Conservation (phyloP, 2,329 filamentous ascomycete species). For the Aureobasidium leucospermi region DNA sequence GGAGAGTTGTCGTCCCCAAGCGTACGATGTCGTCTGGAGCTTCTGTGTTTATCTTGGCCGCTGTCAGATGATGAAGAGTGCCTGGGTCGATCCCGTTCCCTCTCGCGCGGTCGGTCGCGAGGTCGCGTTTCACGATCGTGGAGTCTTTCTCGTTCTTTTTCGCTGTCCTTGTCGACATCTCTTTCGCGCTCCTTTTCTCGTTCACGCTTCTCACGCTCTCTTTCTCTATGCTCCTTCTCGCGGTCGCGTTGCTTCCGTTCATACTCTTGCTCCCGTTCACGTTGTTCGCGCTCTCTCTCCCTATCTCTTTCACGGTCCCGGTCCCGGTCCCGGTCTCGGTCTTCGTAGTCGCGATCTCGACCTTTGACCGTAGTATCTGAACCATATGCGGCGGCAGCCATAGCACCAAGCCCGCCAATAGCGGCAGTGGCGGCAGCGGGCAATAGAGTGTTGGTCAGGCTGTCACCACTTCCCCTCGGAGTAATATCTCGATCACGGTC, state of each 20-base stretch:
- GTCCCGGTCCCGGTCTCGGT: slow-evolving; percentile 19
- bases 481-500: slow-evolving; percentile 24
- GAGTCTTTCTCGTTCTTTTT: slow-evolving; percentile 19
- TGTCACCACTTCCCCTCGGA: slow-evolving; percentile 16
- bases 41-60: background rate
- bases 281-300: slow-evolving; percentile 12
- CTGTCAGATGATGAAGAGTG: slow-evolving; percentile 15
- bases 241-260: slow-evolving; percentile 10
- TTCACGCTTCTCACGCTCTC: slow-evolving; percentile 16
- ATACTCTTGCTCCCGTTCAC: slow-evolving; percentile 9
- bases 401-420: slow-evolving; percentile 16
- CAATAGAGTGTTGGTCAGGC: slow-evolving; percentile 15
- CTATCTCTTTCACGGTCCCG: slow-evolving; percentile 18
- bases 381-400: slow-evolving; percentile 16
- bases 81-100: slow-evolving; percentile 20
- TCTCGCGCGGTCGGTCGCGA: slow-evolving; percentile 21
- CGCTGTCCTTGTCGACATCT: slow-evolving; percentile 19
- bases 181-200: slow-evolving; percentile 21
- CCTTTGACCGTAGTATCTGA: slow-evolving; percentile 14
- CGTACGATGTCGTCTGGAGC: slow-evolving; percentile 15
- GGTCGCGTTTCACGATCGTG: slow-evolving; percentile 15
- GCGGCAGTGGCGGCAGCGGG: slow-evolving; percentile 17
- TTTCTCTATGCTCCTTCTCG: slow-evolving; percentile 9
- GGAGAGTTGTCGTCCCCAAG: slow-evolving; percentile 1
- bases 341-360: slow-evolving; percentile 16